A percentile compares a stretch with the other conserved stretches of the same genome.
These are phyloP conservation scores for Lactifluus piperatus DNA, from an alignment of 768 basidiomycete genomes.

Conservation along the genomic window DNA sequence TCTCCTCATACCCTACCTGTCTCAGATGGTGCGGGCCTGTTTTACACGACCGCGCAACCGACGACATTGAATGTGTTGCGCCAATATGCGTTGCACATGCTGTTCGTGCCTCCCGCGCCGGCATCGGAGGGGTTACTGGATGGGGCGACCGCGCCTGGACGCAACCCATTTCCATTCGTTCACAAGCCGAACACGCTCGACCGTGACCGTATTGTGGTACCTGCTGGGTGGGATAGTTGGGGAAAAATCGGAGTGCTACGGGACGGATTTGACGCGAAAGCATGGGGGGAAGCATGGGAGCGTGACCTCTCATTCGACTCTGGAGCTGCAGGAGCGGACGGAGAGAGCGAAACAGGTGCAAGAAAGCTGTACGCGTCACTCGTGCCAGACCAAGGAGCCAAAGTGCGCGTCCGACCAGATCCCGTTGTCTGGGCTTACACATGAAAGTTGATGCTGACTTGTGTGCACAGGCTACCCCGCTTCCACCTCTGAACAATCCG, in stretches of 20 bases:
- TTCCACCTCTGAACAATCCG: slow-evolving; percentile 72
- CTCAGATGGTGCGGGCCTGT: slow-evolving; percentile 83
- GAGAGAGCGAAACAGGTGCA: slow-evolving; percentile 42
- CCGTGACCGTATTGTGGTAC: slow-evolving; percentile 85
- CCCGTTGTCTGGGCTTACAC: background rate
- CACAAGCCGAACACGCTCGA: slow-evolving; percentile 89
- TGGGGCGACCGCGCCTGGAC: slow-evolving; percentile 38
- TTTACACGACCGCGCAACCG: slow-evolving; percentile 84
- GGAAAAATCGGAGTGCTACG: slow-evolving; percentile 87
- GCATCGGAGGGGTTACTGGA: slow-evolving; percentile 31
- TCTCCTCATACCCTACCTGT: background rate
- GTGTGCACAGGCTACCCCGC: slow-evolving; percentile 43
- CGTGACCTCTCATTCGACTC: slow-evolving; percentile 40
- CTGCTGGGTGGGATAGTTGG: slow-evolving; percentile 97
- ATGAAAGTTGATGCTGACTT: background rate
- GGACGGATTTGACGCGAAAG: slow-evolving; percentile 83
- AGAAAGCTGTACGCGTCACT: slow-evolving; percentile 59
- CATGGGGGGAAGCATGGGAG: slow-evolving; percentile 77
- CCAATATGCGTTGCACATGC: slow-evolving; percentile 74
- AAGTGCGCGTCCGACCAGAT: too few species aligned
- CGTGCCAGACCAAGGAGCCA: slow-evolving; percentile 67
- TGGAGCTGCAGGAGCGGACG: slow-evolving; percentile 34
- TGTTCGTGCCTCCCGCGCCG: slow-evolving; percentile 67
- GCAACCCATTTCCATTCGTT: slow-evolving; percentile 80
- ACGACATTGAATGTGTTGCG: slow-evolving; percentile 66